Conservation (phyloP, 192 early-diverging fungal genomes). For the Coemansia umbellata region DNA sequence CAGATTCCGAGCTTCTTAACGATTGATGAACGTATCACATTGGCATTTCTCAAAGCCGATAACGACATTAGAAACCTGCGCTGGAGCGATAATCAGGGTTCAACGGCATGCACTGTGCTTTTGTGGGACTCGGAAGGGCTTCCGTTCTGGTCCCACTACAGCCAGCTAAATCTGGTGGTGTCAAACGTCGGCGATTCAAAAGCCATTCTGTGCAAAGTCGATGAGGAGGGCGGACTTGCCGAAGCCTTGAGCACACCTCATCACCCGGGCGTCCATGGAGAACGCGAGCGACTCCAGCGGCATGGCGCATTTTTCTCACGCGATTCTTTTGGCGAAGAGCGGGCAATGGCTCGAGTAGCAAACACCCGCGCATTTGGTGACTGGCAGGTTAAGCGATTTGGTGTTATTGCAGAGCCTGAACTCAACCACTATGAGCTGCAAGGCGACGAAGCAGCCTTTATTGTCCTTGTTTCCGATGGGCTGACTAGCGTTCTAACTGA, state of each 20-base stretch:
- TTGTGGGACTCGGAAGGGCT: conserved; percentile 58
- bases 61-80: conserved; percentile 44
- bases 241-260: conserved; percentile 61
- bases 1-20: conserved; percentile 51
- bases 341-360: conserved; percentile 62
- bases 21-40: conserved; percentile 63
- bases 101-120: conserved; percentile 64
- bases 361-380: conserved; percentile 70
- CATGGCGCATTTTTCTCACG: conserved; percentile 70
- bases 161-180: conserved; percentile 57
- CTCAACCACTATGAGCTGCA: conserved; percentile 52
- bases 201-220: conserved; percentile 51
- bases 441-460: conserved; percentile 61
- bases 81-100: conserved; percentile 57
- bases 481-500: conserved; percentile 67
- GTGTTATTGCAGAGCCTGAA: conserved; percentile 70
- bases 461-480: conserved; percentile 69
- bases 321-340: conserved; percentile 73
- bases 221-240: conserved; percentile 55
- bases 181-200: conserved; percentile 71
- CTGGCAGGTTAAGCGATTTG: conserved; percentile 64
- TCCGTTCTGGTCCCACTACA: conserved; percentile 64
- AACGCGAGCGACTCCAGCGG: conserved; percentile 61
- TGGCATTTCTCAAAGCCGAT: conserved; percentile 64
- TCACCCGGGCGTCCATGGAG: conserved; percentile 59